phyloP scores from a whole-genome alignment of 306 rosid genomes.

The Begonia fuchsioides region DNA sequence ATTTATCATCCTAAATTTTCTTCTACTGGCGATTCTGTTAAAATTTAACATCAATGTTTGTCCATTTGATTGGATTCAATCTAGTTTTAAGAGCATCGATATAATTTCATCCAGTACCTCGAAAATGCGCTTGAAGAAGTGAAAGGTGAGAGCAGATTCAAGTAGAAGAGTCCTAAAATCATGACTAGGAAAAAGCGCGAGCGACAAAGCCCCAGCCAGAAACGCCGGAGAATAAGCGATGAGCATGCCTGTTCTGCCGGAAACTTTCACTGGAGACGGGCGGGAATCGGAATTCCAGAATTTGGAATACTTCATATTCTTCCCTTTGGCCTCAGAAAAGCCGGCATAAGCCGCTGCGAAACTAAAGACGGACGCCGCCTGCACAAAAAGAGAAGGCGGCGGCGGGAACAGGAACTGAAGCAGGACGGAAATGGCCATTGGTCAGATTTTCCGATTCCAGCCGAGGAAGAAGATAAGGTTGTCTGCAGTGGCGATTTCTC shows the following conservation, averaged over 20 bases:
- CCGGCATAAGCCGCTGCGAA: slow-evolving; percentile 18
- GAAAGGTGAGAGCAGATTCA: slow-evolving; percentile 40
- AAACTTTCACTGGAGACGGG: slow-evolving; percentile 9
- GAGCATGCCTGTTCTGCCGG: slow-evolving; percentile 50
- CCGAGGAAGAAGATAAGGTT: neutral
- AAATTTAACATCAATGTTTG: no score
- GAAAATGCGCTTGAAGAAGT: slow-evolving; percentile 60
- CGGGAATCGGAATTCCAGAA: slow-evolving; percentile 17
- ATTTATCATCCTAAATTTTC: no score
- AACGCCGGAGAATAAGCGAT: slow-evolving; percentile 48
- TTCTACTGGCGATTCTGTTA: no score
- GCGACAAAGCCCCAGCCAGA: slow-evolving; percentile 30
- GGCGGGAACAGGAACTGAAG: slow-evolving; percentile 26
- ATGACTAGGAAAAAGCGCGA: slow-evolving; percentile 21
- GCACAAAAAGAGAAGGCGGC: slow-evolving; percentile 32
- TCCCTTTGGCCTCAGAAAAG: slow-evolving; percentile 34
- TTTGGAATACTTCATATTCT: slow-evolving; percentile 55
- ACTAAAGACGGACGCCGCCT: slow-evolving; percentile 30
- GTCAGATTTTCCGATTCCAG: neutral
- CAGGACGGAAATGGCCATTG: slow-evolving; percentile 6
- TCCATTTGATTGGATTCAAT: no score
- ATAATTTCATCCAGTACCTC: slow-evolving; percentile 29
- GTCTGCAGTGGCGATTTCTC: neutral
- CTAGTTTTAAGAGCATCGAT: no score
- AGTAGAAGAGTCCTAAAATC: slow-evolving; percentile 26